These are phyloP conservation scores for Suillus weaverae DNA, from an alignment of 768 basidiomycete genomes.

Conservation along the genomic window DNA sequence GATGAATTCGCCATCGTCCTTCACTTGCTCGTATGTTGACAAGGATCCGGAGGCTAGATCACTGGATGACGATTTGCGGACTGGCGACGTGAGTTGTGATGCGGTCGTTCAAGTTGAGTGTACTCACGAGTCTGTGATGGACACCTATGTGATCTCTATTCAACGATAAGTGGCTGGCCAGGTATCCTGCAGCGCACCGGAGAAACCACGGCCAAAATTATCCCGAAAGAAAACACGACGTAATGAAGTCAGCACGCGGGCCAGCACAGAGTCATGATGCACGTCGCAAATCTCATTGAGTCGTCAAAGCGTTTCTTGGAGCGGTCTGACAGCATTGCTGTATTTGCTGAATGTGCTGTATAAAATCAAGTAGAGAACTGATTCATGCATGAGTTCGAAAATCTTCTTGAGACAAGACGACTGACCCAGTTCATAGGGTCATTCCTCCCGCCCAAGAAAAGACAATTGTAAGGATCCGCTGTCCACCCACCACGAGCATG, in stretches of 20 bases:
- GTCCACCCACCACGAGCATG: background rate
- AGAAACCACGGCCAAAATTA: background rate
- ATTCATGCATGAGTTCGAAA: background rate
- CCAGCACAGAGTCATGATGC: background rate
- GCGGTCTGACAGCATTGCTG: background rate
- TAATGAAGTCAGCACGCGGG: background rate
- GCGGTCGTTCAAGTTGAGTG: background rate
- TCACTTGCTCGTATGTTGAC: constrained; percentile 4
- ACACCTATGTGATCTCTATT: too few species aligned
- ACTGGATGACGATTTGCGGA: background rate
- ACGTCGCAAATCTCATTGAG: background rate
- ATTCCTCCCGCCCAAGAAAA: background rate
- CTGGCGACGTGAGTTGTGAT: background rate
- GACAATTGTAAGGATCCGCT: background rate
- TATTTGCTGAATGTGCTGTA: background rate
- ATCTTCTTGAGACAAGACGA: background rate
- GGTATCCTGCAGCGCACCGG: background rate
- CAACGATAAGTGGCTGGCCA: background rate
- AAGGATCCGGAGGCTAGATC: background rate
- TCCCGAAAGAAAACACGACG: background rate
- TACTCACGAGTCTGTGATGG: background rate
- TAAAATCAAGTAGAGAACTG: background rate
- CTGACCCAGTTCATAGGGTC: background rate
- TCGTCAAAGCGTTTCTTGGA: background rate
- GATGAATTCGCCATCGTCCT: background rate